These are phyloP conservation scores for Apiotrichum laibachii DNA, from an alignment of 1,284 basidiomycete genomes.

Conservation along the genomic window DNA sequence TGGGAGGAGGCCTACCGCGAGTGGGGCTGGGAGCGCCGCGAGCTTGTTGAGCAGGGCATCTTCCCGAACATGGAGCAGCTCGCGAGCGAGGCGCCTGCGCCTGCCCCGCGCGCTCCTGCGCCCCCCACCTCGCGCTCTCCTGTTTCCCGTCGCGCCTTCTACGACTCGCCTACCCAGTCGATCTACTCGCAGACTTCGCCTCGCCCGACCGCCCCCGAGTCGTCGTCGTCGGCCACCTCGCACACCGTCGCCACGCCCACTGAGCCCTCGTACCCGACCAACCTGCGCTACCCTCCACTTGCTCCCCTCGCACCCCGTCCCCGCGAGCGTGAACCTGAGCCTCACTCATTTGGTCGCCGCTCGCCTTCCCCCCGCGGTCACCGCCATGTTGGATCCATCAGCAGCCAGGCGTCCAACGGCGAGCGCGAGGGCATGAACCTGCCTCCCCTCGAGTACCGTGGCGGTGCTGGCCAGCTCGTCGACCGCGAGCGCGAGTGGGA, in stretches of 20 bases:
- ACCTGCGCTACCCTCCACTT: slow-evolving; percentile 22
- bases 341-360: too few species aligned
- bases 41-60: slow-evolving; percentile 30
- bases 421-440: background rate
- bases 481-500: slow-evolving; percentile 10
- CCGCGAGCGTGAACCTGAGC: background rate
- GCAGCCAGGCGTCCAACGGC: slow-evolving; percentile 2
- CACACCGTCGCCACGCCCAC: slow-evolving; percentile 10
- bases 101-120: background rate
- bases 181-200: slow-evolving; percentile 11
- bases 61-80: slow-evolving; percentile 9
- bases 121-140: background rate
- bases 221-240: slow-evolving; percentile 13
- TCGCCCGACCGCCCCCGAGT: slow-evolving; percentile 2
- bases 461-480: background rate
- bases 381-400: slow-evolving; percentile 1
- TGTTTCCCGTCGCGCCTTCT: background rate
- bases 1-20: slow-evolving; percentile 39
- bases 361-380: slow-evolving; percentile 14
- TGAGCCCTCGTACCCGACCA: slow-evolving; percentile 6
- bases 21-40: slow-evolving; percentile 40
- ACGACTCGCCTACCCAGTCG: background rate
- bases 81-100: background rate
- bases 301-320: slow-evolving; percentile 29
- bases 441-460: slow-evolving; percentile 6